These are phyloP conservation scores for Alternaria brassicicola DNA, from an alignment of 2,329 filamentous ascomycete genomes.

Conservation along the genomic window DNA sequence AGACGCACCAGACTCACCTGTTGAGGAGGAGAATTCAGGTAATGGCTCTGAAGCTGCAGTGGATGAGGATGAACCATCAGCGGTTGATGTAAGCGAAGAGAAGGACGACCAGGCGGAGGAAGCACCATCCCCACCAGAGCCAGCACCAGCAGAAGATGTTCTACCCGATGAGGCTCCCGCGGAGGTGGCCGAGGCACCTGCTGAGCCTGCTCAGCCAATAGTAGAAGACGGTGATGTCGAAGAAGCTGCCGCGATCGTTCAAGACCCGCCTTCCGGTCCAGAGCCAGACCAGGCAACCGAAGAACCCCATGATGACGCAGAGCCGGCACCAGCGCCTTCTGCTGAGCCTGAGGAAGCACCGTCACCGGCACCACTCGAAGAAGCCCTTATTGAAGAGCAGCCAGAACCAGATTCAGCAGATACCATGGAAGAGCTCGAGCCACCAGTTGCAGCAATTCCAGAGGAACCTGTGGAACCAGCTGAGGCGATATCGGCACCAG, in stretches of 20 bases:
- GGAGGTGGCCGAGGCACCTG: neutral
- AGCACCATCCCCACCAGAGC: neutral
- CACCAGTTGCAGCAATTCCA: neutral
- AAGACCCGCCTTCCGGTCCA: neutral
- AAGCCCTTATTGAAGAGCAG: neutral
- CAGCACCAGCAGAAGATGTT: neutral
- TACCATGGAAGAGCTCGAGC: neutral
- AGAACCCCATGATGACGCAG: neutral
- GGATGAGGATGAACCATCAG: slow-evolving; percentile 2
- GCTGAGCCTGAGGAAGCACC: neutral
- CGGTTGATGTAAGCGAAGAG: neutral
- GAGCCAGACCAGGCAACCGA: neutral
- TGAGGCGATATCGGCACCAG: neutral
- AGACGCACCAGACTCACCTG: neutral
- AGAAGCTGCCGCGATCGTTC: neutral
- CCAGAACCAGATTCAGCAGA: neutral
- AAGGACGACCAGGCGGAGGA: slow-evolving; percentile 2
- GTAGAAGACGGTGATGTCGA: neutral
- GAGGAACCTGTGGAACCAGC: neutral
- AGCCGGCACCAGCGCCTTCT: neutral
- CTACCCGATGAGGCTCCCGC: neutral
- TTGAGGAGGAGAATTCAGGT: neutral
- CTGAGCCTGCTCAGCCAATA: neutral
- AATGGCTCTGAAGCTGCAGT: neutral
- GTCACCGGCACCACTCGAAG: neutral